Evolutionary conservation across 306 rosid species (phyloP).

Genomic region (Prinsepia uniflora): DNA sequence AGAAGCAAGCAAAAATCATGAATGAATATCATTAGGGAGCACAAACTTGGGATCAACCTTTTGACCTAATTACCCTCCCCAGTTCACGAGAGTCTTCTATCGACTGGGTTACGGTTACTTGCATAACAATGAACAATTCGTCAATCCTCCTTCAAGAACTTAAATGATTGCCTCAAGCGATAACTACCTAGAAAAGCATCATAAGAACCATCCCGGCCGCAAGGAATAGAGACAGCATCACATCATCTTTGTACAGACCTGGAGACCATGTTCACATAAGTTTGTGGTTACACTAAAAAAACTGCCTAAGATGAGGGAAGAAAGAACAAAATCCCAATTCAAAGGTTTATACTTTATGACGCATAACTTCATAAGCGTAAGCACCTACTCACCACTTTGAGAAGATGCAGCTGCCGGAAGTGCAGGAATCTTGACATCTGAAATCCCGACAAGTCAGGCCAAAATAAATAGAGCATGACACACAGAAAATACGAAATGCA

Average conservation of each 20-base stretch:
- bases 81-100: conserved; percentile 9
- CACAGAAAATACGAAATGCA: background rate
- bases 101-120: conserved; percentile 29
- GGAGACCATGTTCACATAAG: conserved; percentile 28
- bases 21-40: conserved; percentile 42
- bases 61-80: conserved; percentile 10
- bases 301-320: background rate
- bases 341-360: no score
- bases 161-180: conserved; percentile 19
- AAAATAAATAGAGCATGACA: conserved; percentile 3
- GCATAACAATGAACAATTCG: conserved; percentile 20
- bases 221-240: conserved; percentile 34
- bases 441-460: conserved; percentile 26
- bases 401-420: conserved; percentile 93
- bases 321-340: background rate
- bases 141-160: conserved; percentile 21
- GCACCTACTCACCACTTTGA: conserved; percentile 47
- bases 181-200: conserved; percentile 32
- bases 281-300: background rate
- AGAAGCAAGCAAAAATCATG: conserved; percentile 59
- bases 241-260: conserved; percentile 45
- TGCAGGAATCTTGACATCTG: conserved; percentile 92
- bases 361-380: background rate
- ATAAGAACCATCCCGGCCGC: conserved; percentile 42
- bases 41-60: conserved; percentile 29